phyloP scores from a whole-genome alignment of 495 filamentous ascomycete species.

The Neurospora tetraspora region DNA sequence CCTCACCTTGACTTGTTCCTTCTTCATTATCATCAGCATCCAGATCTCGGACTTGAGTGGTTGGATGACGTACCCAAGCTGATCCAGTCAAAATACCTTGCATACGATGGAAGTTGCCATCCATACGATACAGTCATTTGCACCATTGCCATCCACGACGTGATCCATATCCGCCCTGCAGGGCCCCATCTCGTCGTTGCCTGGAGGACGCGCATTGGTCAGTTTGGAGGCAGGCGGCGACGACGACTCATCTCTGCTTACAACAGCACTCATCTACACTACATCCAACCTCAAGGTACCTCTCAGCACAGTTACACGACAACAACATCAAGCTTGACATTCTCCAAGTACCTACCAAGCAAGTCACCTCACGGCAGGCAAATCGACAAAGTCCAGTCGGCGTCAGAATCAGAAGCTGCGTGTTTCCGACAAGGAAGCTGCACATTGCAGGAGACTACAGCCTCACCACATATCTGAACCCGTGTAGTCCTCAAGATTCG shows the following conservation, averaged over 20 bases:
- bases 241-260: background rate
- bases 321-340: background rate
- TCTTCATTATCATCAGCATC: background rate
- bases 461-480: background rate
- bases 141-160: background rate
- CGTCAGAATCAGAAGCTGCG: background rate
- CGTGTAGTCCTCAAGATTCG: background rate
- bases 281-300: background rate
- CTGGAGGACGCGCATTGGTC: background rate
- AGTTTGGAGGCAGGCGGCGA: background rate
- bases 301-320: background rate
- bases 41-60: background rate
- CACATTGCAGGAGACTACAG: background rate
- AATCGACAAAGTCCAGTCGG: background rate
- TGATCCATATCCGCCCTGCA: background rate
- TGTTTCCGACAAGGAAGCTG: background rate
- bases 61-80: background rate
- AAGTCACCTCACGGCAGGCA: background rate
- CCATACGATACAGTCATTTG: background rate
- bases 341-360: background rate
- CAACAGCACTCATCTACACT: background rate
- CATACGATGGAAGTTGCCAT: background rate
- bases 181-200: background rate
- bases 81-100: background rate
- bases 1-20: background rate